Conservation (phyloP, 1,284 basidiomycete species). For the Leccinum ambiguum region DNA sequence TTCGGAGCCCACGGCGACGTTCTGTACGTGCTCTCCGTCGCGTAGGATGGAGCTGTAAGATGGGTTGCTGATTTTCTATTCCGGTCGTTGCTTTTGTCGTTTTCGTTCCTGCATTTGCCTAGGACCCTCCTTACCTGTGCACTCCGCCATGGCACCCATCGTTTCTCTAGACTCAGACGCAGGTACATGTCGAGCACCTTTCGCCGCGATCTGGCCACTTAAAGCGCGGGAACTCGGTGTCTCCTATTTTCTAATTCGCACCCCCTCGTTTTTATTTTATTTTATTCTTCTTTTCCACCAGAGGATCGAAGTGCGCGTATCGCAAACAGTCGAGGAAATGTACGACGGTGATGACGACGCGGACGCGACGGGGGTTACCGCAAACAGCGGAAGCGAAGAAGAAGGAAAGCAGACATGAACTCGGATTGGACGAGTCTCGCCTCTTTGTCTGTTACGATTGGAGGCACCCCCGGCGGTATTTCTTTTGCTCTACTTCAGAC, state of each 20-base stretch:
- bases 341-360: background rate
- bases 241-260: constrained; percentile 4
- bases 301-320: background rate
- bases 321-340: background rate
- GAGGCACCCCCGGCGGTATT: background rate
- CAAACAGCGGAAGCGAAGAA: background rate
- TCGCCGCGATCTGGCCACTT: constrained; percentile 2
- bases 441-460: background rate
- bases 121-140: background rate
- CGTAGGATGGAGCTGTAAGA: background rate
- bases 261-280: background rate
- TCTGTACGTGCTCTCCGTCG: constrained; percentile 10
- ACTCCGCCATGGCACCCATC: background rate
- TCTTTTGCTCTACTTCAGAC: background rate
- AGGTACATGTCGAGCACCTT: background rate
- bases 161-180: background rate
- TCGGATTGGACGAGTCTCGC: background rate
- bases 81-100: background rate
- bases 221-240: constrained; percentile 10
- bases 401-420: background rate
- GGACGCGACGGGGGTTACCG: background rate
- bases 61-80: background rate
- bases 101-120: background rate
- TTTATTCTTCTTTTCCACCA: background rate
- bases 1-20: constrained; percentile 4